Evolutionary conservation across 305 asterid species (phyloP).

Genomic region (Coffea humblotiana): DNA sequence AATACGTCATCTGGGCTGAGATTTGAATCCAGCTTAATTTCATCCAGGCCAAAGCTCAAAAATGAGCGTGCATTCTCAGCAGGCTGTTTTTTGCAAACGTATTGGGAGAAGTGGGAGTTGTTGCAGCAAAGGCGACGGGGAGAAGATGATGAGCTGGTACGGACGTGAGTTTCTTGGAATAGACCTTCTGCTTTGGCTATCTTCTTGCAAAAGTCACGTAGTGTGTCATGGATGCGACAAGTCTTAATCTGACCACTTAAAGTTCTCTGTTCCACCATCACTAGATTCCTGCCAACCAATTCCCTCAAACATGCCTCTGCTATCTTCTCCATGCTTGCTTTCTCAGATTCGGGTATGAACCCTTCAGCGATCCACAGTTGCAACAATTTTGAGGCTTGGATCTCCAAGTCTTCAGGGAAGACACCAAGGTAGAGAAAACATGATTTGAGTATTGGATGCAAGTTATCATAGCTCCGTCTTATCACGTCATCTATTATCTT

Average conservation of each 20-base stretch:
- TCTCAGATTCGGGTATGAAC: not conserved
- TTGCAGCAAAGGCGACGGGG: constrained; percentile 22
- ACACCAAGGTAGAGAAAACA: too few relatives aligned
- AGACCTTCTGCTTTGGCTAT: constrained; percentile 2
- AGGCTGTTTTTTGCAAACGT: constrained; percentile 12
- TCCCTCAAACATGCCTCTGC: constrained; percentile 30
- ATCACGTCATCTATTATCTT: constrained; percentile 9
- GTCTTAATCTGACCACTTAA: too few relatives aligned
- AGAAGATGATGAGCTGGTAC: not conserved
- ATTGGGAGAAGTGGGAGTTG: constrained; percentile 18
- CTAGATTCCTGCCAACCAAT: constrained; percentile 14
- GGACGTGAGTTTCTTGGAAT: constrained; percentile 17
- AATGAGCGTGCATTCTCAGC: constrained; percentile 29
- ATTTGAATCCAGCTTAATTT: constrained; percentile 7
- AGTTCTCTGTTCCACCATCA: too few relatives aligned
- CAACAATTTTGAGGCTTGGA: constrained; percentile 25
- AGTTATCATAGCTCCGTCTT: constrained; percentile 23
- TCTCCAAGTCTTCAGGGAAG: constrained; percentile 14
- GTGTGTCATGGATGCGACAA: too few relatives aligned
- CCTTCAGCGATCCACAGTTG: constrained; percentile 21
- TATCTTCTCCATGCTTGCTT: constrained; percentile 18
- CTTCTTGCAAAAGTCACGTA: too few relatives aligned
- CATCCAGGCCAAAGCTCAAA: constrained; percentile 21
- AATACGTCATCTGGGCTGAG: constrained; percentile 2
- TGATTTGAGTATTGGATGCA: constrained; percentile 18